Base-by-base conservation (phyloP, 306 rosid genomes). In the Pueraria montana region DNA sequence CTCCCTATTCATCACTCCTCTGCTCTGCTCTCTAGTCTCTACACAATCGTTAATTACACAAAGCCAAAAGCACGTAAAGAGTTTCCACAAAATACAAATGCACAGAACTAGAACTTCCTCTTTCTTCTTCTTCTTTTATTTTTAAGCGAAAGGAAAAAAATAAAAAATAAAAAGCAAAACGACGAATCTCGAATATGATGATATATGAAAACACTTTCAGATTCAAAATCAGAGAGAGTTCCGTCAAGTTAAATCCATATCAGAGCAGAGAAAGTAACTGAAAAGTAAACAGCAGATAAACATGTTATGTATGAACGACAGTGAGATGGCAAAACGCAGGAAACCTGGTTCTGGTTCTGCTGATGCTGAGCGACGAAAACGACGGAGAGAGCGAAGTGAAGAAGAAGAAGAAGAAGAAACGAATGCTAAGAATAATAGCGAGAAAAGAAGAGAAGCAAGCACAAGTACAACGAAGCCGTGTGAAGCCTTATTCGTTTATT, bases 221-320 rank as follows among this genome's bases (percentile, higher is more conserved):
- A 88, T 88, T 88, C 84, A 80, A 85, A 79, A 82, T 71, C 74
- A 65, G 48, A 45, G 59, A 76, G 38, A 71, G 74, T 64, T 80
- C 17, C 32, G 2, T 63, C 26, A 27, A 76, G 74, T 63, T 18
- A 77, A 80, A 87, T 80, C 55, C 64, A 63, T 13, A 83, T 34
- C 8, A 52, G 42, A 86, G 77, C 45, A 4, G 17, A 64, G 6
- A 67, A 53, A 43, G 55, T 24, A 61, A 40, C 11, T 50, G 53
- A 70, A 49, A 70, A 46, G 32, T 27, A 70, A 58, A 24, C 43
- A 59, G 12, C 5, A 63, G 18, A 30, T 30, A 61, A 6, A 40
- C 4, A 36, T 3, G 38, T 5, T 5, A 74, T n/a, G 7, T 49
- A 72, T 40, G 1, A 27, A 36, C 20, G 46, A 80, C 72, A 40